A percentile compares a stretch with the other conserved stretches of the same genome.
Conservation (phyloP, 1,284 basidiomycete species). For the Cystobasidium sp. region DNA sequence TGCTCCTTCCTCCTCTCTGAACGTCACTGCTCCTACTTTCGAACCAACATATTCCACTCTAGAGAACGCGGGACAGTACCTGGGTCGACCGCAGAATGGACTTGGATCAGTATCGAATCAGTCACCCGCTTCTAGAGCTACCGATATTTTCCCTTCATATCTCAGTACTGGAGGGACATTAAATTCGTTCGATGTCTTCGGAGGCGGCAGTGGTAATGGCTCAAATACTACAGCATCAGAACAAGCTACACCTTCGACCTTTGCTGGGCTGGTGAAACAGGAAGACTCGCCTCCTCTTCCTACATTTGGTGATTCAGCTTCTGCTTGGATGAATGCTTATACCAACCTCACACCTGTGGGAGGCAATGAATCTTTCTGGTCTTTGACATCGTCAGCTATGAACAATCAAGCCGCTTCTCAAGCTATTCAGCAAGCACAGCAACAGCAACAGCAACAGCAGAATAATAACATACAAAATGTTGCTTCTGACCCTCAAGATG, state of each 20-base stretch:
- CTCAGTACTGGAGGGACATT: not conserved
- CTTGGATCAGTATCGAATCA: no score
- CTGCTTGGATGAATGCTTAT: slow-evolving; percentile 25
- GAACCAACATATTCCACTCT: no score
- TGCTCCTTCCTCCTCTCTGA: no score
- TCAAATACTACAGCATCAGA: slow-evolving; percentile 3
- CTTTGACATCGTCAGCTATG: not conserved
- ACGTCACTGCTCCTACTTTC: no score
- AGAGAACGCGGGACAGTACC: no score
- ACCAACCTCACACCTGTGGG: slow-evolving; percentile 20
- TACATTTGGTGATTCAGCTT: slow-evolving; percentile 19
- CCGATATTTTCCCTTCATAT: slow-evolving; percentile 1
- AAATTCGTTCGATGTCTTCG: slow-evolving; percentile 13
- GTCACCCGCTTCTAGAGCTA: no score
- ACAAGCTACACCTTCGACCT: slow-evolving; percentile 1
- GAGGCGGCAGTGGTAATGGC: not conserved
- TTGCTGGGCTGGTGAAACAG: not conserved
- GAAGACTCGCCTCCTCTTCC: slow-evolving; percentile 9
- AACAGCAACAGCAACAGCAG: not conserved
- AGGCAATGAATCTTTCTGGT: slow-evolving; percentile 22
- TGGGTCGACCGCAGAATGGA: no score
- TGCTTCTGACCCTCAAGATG: not conserved
- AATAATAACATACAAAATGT: not conserved
- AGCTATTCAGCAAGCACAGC: not conserved
- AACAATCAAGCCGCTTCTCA: not conserved